phyloP scores from a whole-genome alignment of 495 filamentous ascomycete genomes.

The Trichodelitschia bisporula region DNA sequence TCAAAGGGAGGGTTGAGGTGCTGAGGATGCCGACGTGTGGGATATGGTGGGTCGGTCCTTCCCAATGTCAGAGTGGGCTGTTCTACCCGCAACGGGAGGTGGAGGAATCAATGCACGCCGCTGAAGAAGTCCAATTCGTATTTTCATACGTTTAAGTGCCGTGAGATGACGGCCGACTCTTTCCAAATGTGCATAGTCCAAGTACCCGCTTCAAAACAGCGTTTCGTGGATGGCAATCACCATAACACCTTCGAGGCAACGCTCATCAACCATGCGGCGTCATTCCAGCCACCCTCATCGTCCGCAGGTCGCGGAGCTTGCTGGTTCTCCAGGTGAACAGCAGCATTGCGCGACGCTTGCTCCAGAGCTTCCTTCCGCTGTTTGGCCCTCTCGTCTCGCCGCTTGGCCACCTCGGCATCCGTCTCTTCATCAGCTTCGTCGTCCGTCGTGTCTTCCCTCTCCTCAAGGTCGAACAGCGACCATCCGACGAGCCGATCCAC shows the following conservation, averaged over 20 bases:
- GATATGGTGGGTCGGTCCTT: no score
- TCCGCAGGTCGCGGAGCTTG: constrained; percentile 2
- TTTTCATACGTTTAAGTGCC: no score
- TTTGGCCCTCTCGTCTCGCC: constrained; percentile 16
- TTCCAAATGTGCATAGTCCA: no score
- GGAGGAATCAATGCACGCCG: no score
- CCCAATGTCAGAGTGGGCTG: no score
- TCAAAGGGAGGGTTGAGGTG: no score
- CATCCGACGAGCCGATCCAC: constrained; percentile 52
- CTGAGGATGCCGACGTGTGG: no score
- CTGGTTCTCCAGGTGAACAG: constrained; percentile 9
- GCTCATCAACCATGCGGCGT: constrained; percentile 64
- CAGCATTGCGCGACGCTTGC: constrained; percentile 12
- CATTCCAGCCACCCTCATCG: constrained; percentile 44
- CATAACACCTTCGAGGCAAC: constrained; percentile 50
- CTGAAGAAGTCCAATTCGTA: no score
- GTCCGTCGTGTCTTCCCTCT: constrained; percentile 31
- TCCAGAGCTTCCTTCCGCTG: constrained; percentile 17
- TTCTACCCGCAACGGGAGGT: no score
- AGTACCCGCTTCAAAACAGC: no score
- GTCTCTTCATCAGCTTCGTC: constrained; percentile 21
- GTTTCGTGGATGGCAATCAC: no score
- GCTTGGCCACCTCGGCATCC: constrained; percentile 12
- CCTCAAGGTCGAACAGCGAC: constrained; percentile 52
- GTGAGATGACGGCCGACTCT: no score